phyloP scores from a whole-genome alignment of 352 stramenopile species.

The Pythium aquatile region DNA sequence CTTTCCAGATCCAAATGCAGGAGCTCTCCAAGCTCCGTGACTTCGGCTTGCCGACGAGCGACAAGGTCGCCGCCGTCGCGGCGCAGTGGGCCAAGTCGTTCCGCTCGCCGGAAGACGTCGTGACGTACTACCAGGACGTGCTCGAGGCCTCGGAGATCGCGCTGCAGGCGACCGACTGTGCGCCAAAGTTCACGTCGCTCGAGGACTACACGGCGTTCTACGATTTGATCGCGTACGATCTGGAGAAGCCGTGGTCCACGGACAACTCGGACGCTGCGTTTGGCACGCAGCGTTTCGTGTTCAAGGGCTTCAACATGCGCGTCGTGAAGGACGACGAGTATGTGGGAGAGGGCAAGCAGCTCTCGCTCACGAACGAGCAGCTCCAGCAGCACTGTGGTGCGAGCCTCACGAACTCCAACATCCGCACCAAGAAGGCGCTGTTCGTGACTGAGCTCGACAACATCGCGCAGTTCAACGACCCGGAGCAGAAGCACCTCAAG shows the following conservation, averaged over 20 bases:
- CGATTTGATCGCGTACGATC: slow-evolving; percentile 16
- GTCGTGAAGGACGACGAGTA: slow-evolving; percentile 11
- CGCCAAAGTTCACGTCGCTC: background rate
- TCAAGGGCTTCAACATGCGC: slow-evolving; percentile 47
- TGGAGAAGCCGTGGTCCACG: slow-evolving; percentile 21
- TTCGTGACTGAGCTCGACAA: slow-evolving; percentile 41
- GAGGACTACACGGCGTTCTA: slow-evolving; percentile 17
- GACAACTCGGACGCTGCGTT: slow-evolving; percentile 45
- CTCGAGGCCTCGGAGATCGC: background rate
- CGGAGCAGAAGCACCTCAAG: slow-evolving; percentile 26
- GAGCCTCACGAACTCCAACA: slow-evolving; percentile 19
- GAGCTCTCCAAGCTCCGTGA: slow-evolving; percentile 9
- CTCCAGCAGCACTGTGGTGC: slow-evolving; percentile 35
- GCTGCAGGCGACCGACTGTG: background rate
- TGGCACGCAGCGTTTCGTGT: slow-evolving; percentile 36
- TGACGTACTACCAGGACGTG: slow-evolving; percentile 15
- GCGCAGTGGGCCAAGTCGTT: slow-evolving; percentile 6
- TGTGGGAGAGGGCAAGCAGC: background rate
- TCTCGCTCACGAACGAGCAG: slow-evolving; percentile 30
- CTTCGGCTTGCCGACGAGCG: slow-evolving; percentile 6
- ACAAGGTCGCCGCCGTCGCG: slow-evolving; percentile 1
- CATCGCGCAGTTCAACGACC: slow-evolving; percentile 35
- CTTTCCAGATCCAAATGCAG: slow-evolving; percentile 16
- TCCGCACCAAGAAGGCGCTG: slow-evolving; percentile 26
- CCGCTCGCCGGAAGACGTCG: slow-evolving; percentile 1